These are phyloP conservation scores for Plasmodium inui DNA, from an alignment of 169 alveolate species.

Conservation along the genomic window DNA sequence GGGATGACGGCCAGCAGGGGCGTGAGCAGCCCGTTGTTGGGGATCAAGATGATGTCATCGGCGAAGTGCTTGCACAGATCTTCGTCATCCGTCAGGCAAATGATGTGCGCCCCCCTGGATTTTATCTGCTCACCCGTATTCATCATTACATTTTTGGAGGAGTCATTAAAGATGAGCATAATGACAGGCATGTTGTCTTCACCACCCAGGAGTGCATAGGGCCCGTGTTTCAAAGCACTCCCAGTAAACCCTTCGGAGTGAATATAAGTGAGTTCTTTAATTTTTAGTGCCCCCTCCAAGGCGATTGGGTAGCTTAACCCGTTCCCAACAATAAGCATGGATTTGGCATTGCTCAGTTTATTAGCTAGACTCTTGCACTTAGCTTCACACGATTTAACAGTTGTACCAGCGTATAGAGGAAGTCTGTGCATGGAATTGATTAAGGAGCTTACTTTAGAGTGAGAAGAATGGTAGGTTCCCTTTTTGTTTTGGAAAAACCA, in stretches of 20 bases:
- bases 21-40: constrained; percentile 87
- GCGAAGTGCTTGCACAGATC: constrained; percentile 85
- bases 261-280: constrained; percentile 95
- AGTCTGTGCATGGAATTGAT: constrained; percentile 62
- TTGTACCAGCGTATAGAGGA: constrained; percentile 57
- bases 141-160: constrained; percentile 87
- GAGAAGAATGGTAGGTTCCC: constrained; percentile 1
- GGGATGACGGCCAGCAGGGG: constrained; percentile 90
- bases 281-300: constrained; percentile 96
- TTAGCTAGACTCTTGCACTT: constrained; percentile 28
- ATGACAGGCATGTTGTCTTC: constrained; percentile 89
- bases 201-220: constrained; percentile 94
- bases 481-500: constrained; percentile 89
- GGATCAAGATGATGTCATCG: constrained; percentile 86
- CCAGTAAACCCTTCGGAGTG: constrained; percentile 97
- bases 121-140: constrained; percentile 93
- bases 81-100: constrained; percentile 92
- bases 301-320: constrained; percentile 96
- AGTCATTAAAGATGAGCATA: constrained; percentile 92
- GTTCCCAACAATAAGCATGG: constrained; percentile 86
- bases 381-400: constrained; percentile 65
- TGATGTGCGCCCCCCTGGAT: constrained; percentile 94
- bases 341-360: constrained; percentile 69
- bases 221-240: constrained; percentile 97
- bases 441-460: constrained; percentile 37